Base-by-base conservation (phyloP, 75 land plant genomes). In the Selaginella tamariscina region DNA sequence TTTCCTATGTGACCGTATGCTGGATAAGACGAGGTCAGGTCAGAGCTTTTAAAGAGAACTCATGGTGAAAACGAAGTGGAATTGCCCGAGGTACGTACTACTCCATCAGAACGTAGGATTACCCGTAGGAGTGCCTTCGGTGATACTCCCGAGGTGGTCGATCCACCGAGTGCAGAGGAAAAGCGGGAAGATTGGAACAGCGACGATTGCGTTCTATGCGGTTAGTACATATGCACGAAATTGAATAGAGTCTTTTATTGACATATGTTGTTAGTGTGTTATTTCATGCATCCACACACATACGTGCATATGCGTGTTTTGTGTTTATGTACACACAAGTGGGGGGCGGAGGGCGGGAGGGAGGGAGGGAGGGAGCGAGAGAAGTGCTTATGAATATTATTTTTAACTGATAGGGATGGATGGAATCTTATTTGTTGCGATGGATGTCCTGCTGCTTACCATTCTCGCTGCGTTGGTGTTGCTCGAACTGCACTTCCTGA, bases 401-500 rank as follows among this genome's bases (percentile, higher is more conserved):
- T n/a, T n/a, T n/a, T n/a, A n/a, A n/a, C n/a, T n/a, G n/a, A n/a
- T n/a, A n/a, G n/a, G 81, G 73, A 86, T 93, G 98, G 88, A 93
- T 78, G 98, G 98, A 87, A 32, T 67, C 79, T 93, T 71, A 82
- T 93, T 26, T 93, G 95, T 66, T 93, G 98, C 77, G 98, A 93
- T 80, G 95, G 96, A 8, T 93, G 98, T 49, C 98, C 98, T 70
- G 90, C 90, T 76, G 98, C 98, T 31, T 93, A 84, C 67, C 98
- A 93, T 78, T 74, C 85, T 31, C 85, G 87, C 29, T 93, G 98
- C 72, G 90, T 93, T n/a, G 98, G 96, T 32, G 80, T 89, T 26
- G 67, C 81, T 9, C 76, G 70, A 69, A 75, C 70, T 65, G 72
- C 71, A 64, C 79, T 93, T 68, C 96, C 95, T 13, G 82, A 85